Evolutionary conservation across 768 basidiomycete genomes (phyloP), one percentile per base, ranked within the genome.

Genomic region (Serendipita vermifera): DNA sequence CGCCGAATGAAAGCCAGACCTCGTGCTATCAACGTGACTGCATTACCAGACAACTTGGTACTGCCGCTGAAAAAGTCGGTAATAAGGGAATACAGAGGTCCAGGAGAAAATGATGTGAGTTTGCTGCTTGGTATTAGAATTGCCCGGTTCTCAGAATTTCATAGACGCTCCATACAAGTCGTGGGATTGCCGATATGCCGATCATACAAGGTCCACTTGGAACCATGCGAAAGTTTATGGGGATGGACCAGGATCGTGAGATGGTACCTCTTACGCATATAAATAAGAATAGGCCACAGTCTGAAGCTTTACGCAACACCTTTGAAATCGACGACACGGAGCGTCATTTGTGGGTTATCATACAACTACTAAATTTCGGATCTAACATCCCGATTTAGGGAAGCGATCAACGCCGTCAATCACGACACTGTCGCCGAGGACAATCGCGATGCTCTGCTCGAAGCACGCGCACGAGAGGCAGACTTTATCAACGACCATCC

Each of bases 401-500:
- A 87, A 38, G 72, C 87, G 2, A 68, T 88, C 29, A 81, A 83
- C 14, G 72, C 79, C 9, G 70, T 85, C 40, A 80, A 81, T 60
- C 70, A 74, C n/a, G 79, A 80, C 9, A 59, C 68, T 0, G 67
- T 70, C 2, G 67, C 71, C 6, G 79, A 82, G 59, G 78, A 82
- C 39, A 64, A 75, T 6, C 74, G 75, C 58, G 85, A 93, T 62
- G 76, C 76, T 17, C 60, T 77, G 33, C 75, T 80, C 57, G 87
- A 93, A 68, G 77, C 77, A 17, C 77, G 80, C 5, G 87, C 85
- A 5, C 79, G 79, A 62, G 85, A 82, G 64, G 83, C 85, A 0
- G 87, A 93, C 60, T 91, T 94, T 66, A 94, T 96, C 60, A 79
- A 77, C 2, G 79, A 83, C 55, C 85, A 96, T 69, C 91, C 94